Evolutionary conservation across 148 eudicot species (phyloP).

Genomic region (Arctostaphylos glauca): DNA sequence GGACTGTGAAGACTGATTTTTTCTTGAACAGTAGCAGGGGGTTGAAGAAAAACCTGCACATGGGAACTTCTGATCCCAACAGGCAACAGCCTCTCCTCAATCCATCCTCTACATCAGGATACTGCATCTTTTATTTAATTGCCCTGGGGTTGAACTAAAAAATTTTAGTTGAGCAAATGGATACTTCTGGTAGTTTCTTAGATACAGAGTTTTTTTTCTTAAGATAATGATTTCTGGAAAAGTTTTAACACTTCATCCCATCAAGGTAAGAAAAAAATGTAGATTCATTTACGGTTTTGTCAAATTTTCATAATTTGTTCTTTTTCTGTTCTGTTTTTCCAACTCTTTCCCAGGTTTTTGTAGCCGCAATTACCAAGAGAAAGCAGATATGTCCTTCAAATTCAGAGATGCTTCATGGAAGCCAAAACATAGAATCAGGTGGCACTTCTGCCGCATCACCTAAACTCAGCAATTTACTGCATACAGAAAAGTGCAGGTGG

Average conservation of each 20-base stretch:
- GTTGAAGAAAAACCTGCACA: no score
- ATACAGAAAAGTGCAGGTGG: slow-evolving; percentile 74
- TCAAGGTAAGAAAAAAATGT: not conserved
- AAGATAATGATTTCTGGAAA: not conserved
- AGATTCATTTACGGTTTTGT: not conserved
- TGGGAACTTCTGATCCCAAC: no score
- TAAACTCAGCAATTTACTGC: slow-evolving; percentile 32
- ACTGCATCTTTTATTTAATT: no score
- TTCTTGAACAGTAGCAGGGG: no score
- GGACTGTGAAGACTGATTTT: no score
- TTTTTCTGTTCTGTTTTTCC: not conserved
- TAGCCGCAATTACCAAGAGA: slow-evolving; percentile 85
- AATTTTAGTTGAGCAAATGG: no score
- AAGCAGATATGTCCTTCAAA: slow-evolving; percentile 66
- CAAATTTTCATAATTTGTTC: not conserved
- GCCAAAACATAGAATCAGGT: slow-evolving; percentile 23
- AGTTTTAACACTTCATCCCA: not conserved
- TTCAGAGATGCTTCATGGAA: slow-evolving; percentile 64
- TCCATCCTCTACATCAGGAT: no score
- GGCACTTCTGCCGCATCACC: slow-evolving; percentile 11
- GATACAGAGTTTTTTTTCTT: no score
- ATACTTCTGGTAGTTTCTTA: no score
- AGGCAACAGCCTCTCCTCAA: no score
- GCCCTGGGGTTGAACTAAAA: no score
- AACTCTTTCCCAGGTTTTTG: slow-evolving; percentile 52